A percentile compares a stretch with the other conserved stretches of the same genome.
phyloP scores from a whole-genome alignment of 2,329 filamentous ascomycete species.

The Aureobasidium lini region DNA sequence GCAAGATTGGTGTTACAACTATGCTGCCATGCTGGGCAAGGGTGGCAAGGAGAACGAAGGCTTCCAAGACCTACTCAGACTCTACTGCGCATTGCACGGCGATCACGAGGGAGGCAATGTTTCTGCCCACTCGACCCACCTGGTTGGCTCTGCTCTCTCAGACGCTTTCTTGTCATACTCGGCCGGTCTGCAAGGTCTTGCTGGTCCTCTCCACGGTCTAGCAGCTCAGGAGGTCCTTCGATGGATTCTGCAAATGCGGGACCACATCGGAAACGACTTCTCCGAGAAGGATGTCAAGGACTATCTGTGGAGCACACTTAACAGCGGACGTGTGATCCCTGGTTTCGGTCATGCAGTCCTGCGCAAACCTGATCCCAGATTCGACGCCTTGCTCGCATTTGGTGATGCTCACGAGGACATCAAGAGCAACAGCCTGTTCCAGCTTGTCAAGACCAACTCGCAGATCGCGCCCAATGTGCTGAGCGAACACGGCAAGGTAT shows the following conservation, averaged over 20 bases:
- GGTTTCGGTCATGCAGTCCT: constrained; percentile 95
- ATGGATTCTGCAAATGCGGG: constrained; percentile 95
- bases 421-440: constrained; percentile 79
- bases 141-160: constrained; percentile 88
- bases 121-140: constrained; percentile 87
- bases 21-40: constrained; percentile 91
- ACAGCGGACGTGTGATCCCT: constrained; percentile 87
- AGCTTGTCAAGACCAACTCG: constrained; percentile 87
- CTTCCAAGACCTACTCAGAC: constrained; percentile 88
- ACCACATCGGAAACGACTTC: constrained; percentile 70
- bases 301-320: constrained; percentile 89
- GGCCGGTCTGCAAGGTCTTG: constrained; percentile 88
- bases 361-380: constrained; percentile 92
- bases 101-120: constrained; percentile 99
- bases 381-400: constrained; percentile 95
- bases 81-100: constrained; percentile 93
- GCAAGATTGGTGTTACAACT: constrained; percentile 99
- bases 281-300: constrained; percentile 73
- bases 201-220: constrained; percentile 86
- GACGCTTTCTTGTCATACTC: constrained; percentile 96
- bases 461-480: constrained; percentile 85
- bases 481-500: constrained; percentile 82
- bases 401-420: constrained; percentile 80
- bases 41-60: constrained; percentile 78
- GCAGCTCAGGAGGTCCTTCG: constrained; percentile 95